These are phyloP conservation scores for Gaillardinia entomophila DNA, from an alignment of 805 yeast genomes.

Conservation along the genomic window DNA sequence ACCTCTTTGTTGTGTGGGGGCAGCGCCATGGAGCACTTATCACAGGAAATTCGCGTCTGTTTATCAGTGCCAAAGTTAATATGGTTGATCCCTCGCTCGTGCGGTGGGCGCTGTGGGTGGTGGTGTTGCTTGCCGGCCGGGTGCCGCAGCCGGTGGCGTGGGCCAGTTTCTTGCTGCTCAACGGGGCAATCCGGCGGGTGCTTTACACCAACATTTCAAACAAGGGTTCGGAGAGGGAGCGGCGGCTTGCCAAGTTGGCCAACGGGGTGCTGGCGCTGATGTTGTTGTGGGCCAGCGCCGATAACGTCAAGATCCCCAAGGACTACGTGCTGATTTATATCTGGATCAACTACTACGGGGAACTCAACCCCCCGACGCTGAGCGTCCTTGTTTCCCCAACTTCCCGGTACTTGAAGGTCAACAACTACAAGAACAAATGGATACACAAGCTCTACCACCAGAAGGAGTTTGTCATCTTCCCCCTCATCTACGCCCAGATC, in stretches of 20 bases:
- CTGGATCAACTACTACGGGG: constrained; percentile 24
- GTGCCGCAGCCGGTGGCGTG: constrained; percentile 19
- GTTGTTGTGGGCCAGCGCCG: constrained; percentile 20
- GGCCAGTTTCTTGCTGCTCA: constrained; percentile 27
- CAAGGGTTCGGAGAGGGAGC: constrained; percentile 2
- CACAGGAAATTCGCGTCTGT: neutral
- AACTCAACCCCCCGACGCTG: constrained; percentile 27
- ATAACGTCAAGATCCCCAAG: constrained; percentile 24
- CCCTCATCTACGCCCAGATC: constrained; percentile 32
- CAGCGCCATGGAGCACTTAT: no score
- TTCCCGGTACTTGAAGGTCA: constrained; percentile 19
- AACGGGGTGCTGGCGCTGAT: constrained; percentile 18
- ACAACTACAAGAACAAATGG: constrained; percentile 13
- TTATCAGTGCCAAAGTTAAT: neutral
- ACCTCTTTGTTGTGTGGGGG: no score
- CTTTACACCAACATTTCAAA: neutral
- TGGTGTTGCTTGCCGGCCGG: constrained; percentile 16
- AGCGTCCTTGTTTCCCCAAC: constrained; percentile 23
- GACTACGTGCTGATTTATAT: constrained; percentile 33
- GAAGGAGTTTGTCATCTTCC: constrained; percentile 29
- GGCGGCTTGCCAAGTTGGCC: constrained; percentile 14
- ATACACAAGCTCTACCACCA: constrained; percentile 17
- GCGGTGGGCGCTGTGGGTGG: constrained; percentile 24
- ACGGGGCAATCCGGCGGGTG: constrained; percentile 19
- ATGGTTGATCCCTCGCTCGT: constrained; percentile 7